These are phyloP conservation scores for Sarcodon sp. DNA, from an alignment of 768 basidiomycete genomes.

Conservation along the genomic window DNA sequence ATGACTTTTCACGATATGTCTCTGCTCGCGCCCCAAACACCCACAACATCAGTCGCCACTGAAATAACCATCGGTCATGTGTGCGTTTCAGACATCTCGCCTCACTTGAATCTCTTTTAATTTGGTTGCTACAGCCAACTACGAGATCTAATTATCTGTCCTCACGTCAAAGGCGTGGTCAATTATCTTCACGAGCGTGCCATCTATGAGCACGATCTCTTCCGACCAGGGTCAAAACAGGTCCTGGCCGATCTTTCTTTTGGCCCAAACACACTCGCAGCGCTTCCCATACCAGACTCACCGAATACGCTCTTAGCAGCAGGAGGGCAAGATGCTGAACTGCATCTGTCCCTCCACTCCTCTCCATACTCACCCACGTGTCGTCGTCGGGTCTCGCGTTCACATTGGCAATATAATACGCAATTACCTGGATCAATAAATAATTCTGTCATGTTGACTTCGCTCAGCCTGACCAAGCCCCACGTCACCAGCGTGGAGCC, in stretches of 20 bases:
- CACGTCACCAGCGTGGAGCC: constrained; percentile 61
- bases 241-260: constrained; percentile 42
- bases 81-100: constrained; percentile 18
- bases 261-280: constrained; percentile 49
- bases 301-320: constrained; percentile 57
- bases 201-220: constrained; percentile 51
- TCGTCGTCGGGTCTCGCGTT: constrained; percentile 4
- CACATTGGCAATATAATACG: constrained; percentile 41
- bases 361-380: constrained; percentile 2
- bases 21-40: constrained; percentile 11
- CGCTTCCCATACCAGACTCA: constrained; percentile 35
- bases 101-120: constrained; percentile 1
- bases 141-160: constrained; percentile 68
- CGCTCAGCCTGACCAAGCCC: constrained; percentile 45
- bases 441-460: constrained; percentile 63
- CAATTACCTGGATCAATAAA: constrained; percentile 62
- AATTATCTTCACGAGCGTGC: constrained; percentile 42
- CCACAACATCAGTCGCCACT: constrained; percentile 10
- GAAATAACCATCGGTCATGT: constrained; percentile 47
- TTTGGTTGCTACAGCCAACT: constrained; percentile 39
- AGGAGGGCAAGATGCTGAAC: constrained; percentile 62
- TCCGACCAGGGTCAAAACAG: constrained; percentile 20
- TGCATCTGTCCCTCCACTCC: constrained; percentile 46
- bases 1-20: constrained; percentile 1
- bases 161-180: constrained; percentile 48